Base-by-base conservation (phyloP, 139 green algal genomes). In the Ettlia oleoabundans region DNA sequence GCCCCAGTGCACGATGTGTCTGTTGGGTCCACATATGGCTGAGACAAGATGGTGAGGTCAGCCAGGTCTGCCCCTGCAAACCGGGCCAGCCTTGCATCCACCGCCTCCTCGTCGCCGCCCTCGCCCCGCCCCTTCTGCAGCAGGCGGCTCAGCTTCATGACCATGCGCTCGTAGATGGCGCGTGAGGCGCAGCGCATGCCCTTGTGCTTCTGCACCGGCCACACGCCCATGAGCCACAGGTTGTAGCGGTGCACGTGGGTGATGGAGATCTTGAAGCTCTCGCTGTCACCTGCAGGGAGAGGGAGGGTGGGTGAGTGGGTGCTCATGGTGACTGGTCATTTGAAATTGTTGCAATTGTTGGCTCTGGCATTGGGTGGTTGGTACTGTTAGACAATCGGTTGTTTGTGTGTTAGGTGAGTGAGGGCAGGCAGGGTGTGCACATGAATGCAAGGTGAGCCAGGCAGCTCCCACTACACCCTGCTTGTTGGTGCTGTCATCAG, bases 211-310 rank as follows among this genome's bases (percentile, higher is more conserved):
- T 86, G 85, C 30, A 92, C 78, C 19, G 84, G 83, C 84, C 88
- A 92, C 15, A 84, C 84, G 33, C 89, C 89, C 53, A 92, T 55
- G 42, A 88, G 33, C 42, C 68, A 69, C 15, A 87, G 66, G 74
- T 88, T 55, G 76, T 85, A 89, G 53, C 76, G 75, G 43, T 85
- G 70, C 37, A 89, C 79, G 51, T 92, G 86, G 19, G 86, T 78
- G 19, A 92, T 77, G n/a, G 38, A 51, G 32, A 92, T 88, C 47
- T 80, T 87, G 43, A 86, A 79, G 33, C 47, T 88, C 52, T 92
- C 89, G 43, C 82, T 78, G 75, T 85, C 62, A 30, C 89, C 89
- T 90, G 86, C 80, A 51, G 58, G 22, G 22, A 68, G 62, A 35
- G 62, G 38, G 22, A 33, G 33, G 30, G 15, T 42, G 1, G 38